Evolutionary conservation across 306 rosid species (phyloP), one percentile per base, ranked within the genome.

Genomic region (Castanea sativa): DNA sequence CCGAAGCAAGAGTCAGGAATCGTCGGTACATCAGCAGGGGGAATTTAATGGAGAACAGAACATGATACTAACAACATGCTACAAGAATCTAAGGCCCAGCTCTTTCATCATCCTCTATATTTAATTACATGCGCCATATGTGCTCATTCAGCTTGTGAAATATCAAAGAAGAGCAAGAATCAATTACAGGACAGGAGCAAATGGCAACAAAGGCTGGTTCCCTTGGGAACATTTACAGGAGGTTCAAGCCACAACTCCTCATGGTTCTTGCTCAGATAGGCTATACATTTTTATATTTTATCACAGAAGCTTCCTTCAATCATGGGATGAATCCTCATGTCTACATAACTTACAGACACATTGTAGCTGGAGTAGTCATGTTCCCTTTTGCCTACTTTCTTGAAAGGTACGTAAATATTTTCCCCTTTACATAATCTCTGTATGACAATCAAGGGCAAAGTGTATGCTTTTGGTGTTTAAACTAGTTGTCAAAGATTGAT

Each of bases 251-350:
- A 61, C 98, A 94, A 78, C 2, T 92, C 23, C 77, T 91, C 32
- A 91, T 94, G 97, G 21, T 86, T 13, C 63, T 82, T 10, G 25
- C 75, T 16, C 97, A 92, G 57, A 4, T 87, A 0, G 89, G 88
- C 25, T 92, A 92, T 30, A 89, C 95, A 5, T 49, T 91, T 56
- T 69, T 91, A 20, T 89, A 87, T 83, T 86, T 91, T 16, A 81
- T 94, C 64, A 82, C 90, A 2, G 92, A 94, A 75, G 91, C 97
- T 71, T 92, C 97, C 33, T 90, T 94, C 90, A 91, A 91, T 43
- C 97, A 87, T 86, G 99, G 99, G 14, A 87, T 92, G 97, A 94
- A 91, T 74, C 97, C 97, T 84, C 87, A 85, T 43, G 92, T 92
- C 49, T 89, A 91, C 70, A 75, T 92, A 38, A 94, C 99, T 27